Percentiles rank a stretch among this genome's conserved stretches.
These are phyloP conservation scores for Melocanna baccifera DNA, from an alignment of 176 grass and related monocot genomes.

Conservation along the genomic window DNA sequence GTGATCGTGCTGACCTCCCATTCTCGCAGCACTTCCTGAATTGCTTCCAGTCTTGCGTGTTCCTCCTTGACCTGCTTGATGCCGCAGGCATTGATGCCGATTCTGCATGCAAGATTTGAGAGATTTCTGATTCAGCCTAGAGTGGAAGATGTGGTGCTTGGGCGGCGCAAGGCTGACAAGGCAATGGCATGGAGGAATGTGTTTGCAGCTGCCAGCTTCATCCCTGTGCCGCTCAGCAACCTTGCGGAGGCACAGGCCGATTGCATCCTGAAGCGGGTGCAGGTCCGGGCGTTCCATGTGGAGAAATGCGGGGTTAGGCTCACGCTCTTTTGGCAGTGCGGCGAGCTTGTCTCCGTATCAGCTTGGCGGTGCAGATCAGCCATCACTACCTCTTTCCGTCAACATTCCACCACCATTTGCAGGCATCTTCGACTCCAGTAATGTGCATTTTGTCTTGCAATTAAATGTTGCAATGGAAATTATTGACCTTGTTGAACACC, in stretches of 20 bases:
- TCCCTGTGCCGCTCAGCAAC: conserved; percentile 54
- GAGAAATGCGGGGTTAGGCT: conserved; percentile 64
- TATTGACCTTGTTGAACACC: conserved; percentile 29
- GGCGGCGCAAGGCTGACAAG: conserved; percentile 45
- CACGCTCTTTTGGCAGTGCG: conserved; percentile 62
- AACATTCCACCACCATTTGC: not conserved
- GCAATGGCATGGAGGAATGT: conserved; percentile 56
- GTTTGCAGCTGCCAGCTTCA: conserved; percentile 64
- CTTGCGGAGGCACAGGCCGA: conserved; percentile 71
- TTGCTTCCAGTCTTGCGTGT: conserved; percentile 72
- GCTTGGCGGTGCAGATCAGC: conserved; percentile 71
- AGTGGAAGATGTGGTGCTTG: conserved; percentile 59
- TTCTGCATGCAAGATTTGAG: conserved; percentile 64
- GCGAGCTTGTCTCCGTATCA: conserved; percentile 71
- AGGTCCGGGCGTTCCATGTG: conserved; percentile 78
- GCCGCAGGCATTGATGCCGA: conserved; percentile 62
- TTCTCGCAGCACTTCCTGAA: conserved; percentile 73
- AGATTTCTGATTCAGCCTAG: conserved; percentile 73
- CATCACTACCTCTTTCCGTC: not conserved
- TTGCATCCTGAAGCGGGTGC: conserved; percentile 78
- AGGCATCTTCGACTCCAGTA: conserved; percentile 43
- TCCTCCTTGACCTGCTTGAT: conserved; percentile 82
- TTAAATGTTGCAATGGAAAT: conserved; percentile 39
- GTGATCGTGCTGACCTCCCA: conserved; percentile 64
- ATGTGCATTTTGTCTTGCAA: conserved; percentile 45